A percentile compares a stretch with the other conserved stretches of the same genome.
Evolutionary conservation across 2,329 filamentous ascomycete genomes (phyloP).

Genomic region (Torrubiella hemipterigena): DNA sequence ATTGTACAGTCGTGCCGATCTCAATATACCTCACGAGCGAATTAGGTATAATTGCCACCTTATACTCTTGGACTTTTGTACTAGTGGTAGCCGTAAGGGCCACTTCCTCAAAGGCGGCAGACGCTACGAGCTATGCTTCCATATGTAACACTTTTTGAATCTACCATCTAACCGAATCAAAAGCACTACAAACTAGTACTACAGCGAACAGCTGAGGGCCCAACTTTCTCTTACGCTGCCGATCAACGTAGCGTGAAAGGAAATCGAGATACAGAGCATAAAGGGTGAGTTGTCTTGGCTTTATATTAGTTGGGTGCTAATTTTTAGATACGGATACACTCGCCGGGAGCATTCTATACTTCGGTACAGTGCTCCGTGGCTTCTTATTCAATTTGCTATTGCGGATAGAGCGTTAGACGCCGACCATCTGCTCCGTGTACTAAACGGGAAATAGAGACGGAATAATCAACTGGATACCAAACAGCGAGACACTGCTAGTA

Average conservation of each 20-base stretch:
- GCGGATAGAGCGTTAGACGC: slow-evolving; percentile 3
- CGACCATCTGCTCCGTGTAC: slow-evolving; percentile 1
- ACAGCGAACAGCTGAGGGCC: background rate
- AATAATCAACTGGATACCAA: slow-evolving; percentile 1
- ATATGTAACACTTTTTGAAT: no score
- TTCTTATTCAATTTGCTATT: slow-evolving; percentile 4
- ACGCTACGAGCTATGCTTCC: no score
- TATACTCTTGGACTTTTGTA: no score
- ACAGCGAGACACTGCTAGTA: background rate
- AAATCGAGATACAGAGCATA: slow-evolving; percentile 1
- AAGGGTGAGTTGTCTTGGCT: background rate
- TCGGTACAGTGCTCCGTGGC: slow-evolving; percentile 2
- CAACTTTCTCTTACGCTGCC: slow-evolving; percentile 1
- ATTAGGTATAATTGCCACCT: no score
- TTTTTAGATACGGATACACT: slow-evolving; percentile 1
- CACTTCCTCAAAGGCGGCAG: no score
- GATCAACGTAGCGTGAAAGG: slow-evolving; percentile 1
- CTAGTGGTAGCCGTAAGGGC: no score
- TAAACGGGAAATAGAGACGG: slow-evolving; percentile 2
- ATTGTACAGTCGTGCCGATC: no score
- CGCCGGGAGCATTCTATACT: slow-evolving; percentile 2
- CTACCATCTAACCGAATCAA: background rate
- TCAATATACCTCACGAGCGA: no score
- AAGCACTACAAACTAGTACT: slow-evolving; percentile 1
- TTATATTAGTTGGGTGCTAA: background rate